Conservation (phyloP, 2,329 filamentous ascomycete species). For the Colletotrichum cereale region DNA sequence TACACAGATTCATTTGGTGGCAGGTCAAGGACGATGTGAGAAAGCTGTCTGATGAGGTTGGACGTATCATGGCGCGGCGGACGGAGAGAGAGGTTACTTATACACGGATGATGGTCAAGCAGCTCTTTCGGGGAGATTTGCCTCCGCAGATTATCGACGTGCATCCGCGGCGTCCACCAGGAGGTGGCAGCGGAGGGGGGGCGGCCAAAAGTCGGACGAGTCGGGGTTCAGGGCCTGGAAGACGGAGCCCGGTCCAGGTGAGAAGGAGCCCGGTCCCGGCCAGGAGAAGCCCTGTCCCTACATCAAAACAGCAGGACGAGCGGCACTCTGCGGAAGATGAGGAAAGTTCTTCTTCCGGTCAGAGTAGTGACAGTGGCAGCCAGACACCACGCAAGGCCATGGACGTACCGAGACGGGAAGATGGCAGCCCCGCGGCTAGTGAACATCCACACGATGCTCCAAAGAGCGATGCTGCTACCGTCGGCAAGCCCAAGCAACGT, state of each 20-base stretch:
- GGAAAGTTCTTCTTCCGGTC: neutral
- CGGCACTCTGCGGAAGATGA: neutral
- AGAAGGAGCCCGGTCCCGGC: slow-evolving; percentile 4
- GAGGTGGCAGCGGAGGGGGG: slow-evolving; percentile 20
- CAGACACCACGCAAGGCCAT: neutral
- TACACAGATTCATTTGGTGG: slow-evolving; percentile 39
- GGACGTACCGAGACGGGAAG: neutral
- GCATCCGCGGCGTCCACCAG: slow-evolving; percentile 4
- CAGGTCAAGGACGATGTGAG: slow-evolving; percentile 35
- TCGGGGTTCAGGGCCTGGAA: neutral
- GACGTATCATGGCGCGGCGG: slow-evolving; percentile 32
- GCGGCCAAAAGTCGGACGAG: slow-evolving; percentile 16
- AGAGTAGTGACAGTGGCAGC: neutral
- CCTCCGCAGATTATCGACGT: neutral
- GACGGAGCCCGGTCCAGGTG: slow-evolving; percentile 1
- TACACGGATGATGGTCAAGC: slow-evolving; percentile 33
- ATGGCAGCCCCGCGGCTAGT: neutral
- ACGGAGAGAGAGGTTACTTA: slow-evolving; percentile 38
- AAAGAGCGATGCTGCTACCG: slow-evolving; percentile 24
- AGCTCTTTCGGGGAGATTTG: slow-evolving; percentile 7
- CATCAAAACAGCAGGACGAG: neutral
- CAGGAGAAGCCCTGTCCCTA: neutral
- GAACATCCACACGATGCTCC: neutral
- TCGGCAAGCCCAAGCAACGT: slow-evolving; percentile 9
- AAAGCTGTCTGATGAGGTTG: slow-evolving; percentile 33